A percentile compares a stretch with the other conserved stretches of the same genome.
Conservation (phyloP, 495 filamentous ascomycete species). For the Hyaloscypha bicolor region DNA sequence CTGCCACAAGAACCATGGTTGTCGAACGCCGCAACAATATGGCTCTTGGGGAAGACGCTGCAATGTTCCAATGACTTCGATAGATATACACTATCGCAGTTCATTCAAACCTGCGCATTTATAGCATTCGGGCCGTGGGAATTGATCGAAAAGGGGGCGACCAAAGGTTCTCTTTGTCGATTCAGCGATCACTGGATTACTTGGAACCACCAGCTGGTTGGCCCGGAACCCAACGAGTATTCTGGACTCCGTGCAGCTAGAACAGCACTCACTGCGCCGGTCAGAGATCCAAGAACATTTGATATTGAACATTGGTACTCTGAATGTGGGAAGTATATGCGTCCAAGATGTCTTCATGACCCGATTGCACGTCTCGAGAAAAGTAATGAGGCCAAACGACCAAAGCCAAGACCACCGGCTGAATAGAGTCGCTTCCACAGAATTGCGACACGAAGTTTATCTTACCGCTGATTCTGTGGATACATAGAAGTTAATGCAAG, state of each 20-base stretch:
- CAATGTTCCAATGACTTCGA: slow-evolving; percentile 11
- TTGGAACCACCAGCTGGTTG: slow-evolving; percentile 21
- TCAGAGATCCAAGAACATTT: slow-evolving; percentile 9
- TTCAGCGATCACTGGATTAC: slow-evolving; percentile 30
- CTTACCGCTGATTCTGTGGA: too few species aligned
- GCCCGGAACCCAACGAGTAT: slow-evolving; percentile 9
- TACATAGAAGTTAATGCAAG: too few species aligned
- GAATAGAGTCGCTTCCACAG: too few species aligned
- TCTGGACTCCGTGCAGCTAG: not conserved
- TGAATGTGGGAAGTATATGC: slow-evolving; percentile 4
- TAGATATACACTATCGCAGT: slow-evolving; percentile 20
- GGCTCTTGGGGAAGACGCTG: slow-evolving; percentile 18
- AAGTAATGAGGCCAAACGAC: not conserved
- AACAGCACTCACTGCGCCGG: not conserved
- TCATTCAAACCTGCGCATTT: slow-evolving; percentile 23
- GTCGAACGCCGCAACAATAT: slow-evolving; percentile 15
- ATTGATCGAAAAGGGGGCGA: slow-evolving; percentile 17
- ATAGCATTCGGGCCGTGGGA: slow-evolving; percentile 18
- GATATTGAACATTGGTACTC: slow-evolving; percentile 19
- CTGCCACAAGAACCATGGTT: slow-evolving; percentile 20
- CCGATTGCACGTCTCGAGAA: slow-evolving; percentile 1
- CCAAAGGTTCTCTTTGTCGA: slow-evolving; percentile 16
- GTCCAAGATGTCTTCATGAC: slow-evolving; percentile 3
- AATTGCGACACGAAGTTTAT: too few species aligned
- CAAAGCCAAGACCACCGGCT: too few species aligned